These are phyloP conservation scores for Candida loeiensis DNA, from an alignment of 805 yeast genomes.

Conservation along the genomic window DNA sequence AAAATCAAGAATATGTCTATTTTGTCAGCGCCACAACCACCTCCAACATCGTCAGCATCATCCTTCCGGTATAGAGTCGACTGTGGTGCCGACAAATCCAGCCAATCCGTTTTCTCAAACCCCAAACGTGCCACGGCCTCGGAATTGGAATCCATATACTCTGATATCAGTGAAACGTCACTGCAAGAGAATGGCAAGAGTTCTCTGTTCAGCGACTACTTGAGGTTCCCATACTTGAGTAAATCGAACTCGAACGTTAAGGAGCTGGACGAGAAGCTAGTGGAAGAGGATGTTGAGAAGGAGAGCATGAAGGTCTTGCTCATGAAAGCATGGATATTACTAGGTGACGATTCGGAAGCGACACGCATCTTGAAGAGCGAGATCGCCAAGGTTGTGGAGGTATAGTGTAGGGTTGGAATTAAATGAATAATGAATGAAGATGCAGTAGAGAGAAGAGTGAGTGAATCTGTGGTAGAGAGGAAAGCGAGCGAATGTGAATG, in stretches of 20 bases:
- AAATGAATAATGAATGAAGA: not conserved
- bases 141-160: conserved; percentile 15
- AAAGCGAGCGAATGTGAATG: not conserved
- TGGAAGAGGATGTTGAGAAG: conserved; percentile 16
- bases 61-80: conserved; percentile 11
- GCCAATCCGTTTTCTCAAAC: conserved; percentile 20
- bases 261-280: not conserved
- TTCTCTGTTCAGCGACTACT: conserved; percentile 17
- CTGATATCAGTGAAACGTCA: conserved; percentile 15
- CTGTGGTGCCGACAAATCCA: conserved; percentile 16
- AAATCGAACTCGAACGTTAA: conserved; percentile 1
- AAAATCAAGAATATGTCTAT: conserved; percentile 29
- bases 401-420: conserved; percentile 4
- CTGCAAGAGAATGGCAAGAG: conserved; percentile 11
- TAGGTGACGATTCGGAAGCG: conserved; percentile 16
- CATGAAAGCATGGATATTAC: conserved; percentile 21
- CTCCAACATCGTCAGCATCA: conserved; percentile 15
- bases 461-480: not conserved
- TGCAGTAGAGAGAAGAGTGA: not conserved
- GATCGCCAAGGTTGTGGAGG: conserved; percentile 12
- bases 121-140: conserved; percentile 6
- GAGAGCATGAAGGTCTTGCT: conserved; percentile 24
- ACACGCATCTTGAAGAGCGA: conserved; percentile 12
- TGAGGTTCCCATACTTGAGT: conserved; percentile 19
- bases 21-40: conserved; percentile 7